These are phyloP conservation scores for Hemileccinum rubropunctum DNA, from an alignment of 768 basidiomycete species.

Conservation along the genomic window DNA sequence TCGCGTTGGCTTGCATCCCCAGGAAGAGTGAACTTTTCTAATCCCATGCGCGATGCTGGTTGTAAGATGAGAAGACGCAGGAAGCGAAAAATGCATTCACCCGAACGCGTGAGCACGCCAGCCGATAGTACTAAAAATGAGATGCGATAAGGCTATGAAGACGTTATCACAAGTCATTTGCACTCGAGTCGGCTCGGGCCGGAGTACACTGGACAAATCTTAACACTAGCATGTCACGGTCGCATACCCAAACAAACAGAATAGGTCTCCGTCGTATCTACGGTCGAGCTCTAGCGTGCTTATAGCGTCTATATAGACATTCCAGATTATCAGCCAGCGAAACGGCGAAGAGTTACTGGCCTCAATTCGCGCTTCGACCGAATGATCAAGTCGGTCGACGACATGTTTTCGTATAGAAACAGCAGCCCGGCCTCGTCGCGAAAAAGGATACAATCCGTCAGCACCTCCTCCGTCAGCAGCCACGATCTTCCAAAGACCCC, in stretches of 20 bases:
- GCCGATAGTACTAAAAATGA: too few relatives aligned
- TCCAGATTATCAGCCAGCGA: constrained; percentile 35
- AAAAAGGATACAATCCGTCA: constrained; percentile 36
- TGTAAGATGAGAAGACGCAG: background rate
- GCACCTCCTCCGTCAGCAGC: constrained; percentile 45
- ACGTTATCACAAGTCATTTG: too few relatives aligned
- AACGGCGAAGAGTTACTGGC: constrained; percentile 47
- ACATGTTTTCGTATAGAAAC: constrained; percentile 27
- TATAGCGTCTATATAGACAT: constrained; percentile 6
- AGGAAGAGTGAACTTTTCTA: background rate
- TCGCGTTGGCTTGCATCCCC: background rate
- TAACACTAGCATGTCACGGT: too few relatives aligned
- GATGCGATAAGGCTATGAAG: too few relatives aligned
- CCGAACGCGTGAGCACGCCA: too few relatives aligned
- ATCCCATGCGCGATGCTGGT: constrained; percentile 2
- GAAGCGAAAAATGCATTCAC: background rate
- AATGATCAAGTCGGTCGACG: constrained; percentile 62
- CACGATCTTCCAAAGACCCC: constrained; percentile 42
- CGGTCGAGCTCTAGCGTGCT: background rate
- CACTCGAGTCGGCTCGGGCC: too few relatives aligned
- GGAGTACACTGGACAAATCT: too few relatives aligned
- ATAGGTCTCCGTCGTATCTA: constrained; percentile 13
- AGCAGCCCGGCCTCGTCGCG: constrained; percentile 23
- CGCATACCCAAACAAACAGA: background rate
- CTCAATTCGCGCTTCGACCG: constrained; percentile 62